phyloP scores from a whole-genome alignment of 345 rosid species.

The Nasturtium officinale region DNA sequence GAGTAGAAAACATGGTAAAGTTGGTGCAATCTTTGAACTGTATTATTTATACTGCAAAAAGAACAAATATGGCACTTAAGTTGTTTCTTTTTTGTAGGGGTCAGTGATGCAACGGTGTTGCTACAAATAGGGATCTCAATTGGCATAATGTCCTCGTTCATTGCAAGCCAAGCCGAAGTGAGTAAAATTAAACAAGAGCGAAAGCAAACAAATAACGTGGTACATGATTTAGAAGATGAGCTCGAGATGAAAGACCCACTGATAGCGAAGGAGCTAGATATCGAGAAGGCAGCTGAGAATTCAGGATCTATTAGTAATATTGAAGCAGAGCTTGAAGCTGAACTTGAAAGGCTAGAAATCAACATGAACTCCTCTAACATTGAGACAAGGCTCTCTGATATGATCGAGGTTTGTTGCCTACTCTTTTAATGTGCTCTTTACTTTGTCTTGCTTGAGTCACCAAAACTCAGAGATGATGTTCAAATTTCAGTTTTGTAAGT shows the following conservation, averaged over 20 bases:
- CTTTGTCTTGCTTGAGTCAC: constrained; percentile 10
- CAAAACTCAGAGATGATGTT: constrained; percentile 11
- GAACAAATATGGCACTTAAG: constrained; percentile 4
- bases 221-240: constrained; percentile 83
- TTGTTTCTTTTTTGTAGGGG: constrained; percentile 47
- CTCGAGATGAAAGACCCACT: constrained; percentile 74
- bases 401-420: constrained; percentile 54
- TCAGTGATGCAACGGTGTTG: constrained; percentile 46
- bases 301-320: constrained; percentile 67
- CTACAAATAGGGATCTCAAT: constrained; percentile 76
- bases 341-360: constrained; percentile 85
- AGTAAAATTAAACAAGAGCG: constrained; percentile 60
- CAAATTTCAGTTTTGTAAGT: constrained; percentile 8
- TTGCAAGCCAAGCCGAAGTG: constrained; percentile 58
- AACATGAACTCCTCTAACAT: constrained; percentile 53
- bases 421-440: constrained; percentile 4
- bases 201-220: constrained; percentile 79
- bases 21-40: background rate
- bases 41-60: background rate
- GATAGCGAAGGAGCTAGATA: constrained; percentile 31
- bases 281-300: constrained; percentile 51
- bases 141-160: constrained; percentile 61
- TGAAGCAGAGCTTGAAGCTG: constrained; percentile 98
- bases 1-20: constrained; percentile 41
- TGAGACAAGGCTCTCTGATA: constrained; percentile 52